Evolutionary conservation across 2,329 filamentous ascomycete species (phyloP).

Genomic region (Zopfia rhizophila): DNA sequence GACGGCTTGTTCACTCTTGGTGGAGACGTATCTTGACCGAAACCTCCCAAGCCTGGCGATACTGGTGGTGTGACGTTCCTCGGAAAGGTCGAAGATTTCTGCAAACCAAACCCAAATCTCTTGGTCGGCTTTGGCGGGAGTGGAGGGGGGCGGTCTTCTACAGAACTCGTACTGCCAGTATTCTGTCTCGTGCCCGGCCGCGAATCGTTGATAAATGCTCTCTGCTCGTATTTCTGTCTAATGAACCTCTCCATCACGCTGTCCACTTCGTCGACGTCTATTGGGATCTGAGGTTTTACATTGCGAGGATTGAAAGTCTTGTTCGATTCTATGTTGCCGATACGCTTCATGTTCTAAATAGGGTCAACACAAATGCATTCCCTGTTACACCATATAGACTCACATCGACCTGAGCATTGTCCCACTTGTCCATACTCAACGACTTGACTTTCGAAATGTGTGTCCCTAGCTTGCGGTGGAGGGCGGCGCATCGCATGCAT

Average conservation of each 20-base stretch:
- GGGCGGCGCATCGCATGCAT: slow-evolving; percentile 94
- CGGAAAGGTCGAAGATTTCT: slow-evolving; percentile 76
- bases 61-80: slow-evolving; percentile 63
- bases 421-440: slow-evolving; percentile 98
- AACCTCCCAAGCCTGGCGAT: slow-evolving; percentile 44
- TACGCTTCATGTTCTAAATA: slow-evolving; percentile 87
- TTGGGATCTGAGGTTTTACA: slow-evolving; percentile 82
- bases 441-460: slow-evolving; percentile 99
- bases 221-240: slow-evolving; percentile 87
- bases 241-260: slow-evolving; percentile 96
- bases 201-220: slow-evolving; percentile 57
- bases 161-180: slow-evolving; percentile 65
- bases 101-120: slow-evolving; percentile 72
- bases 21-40: slow-evolving; percentile 43
- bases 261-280: slow-evolving; percentile 92
- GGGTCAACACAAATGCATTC: slow-evolving; percentile 25
- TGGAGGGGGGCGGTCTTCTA: slow-evolving; percentile 65
- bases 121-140: slow-evolving; percentile 69
- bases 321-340: slow-evolving; percentile 88
- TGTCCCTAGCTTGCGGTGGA: slow-evolving; percentile 96
- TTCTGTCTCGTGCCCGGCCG: slow-evolving; percentile 61
- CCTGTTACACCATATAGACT: slow-evolving; percentile 42
- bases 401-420: slow-evolving; percentile 95
- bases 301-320: slow-evolving; percentile 88
- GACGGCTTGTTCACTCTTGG: slow-evolving; percentile 71